Conservation (phyloP, 2,329 filamentous ascomycete genomes). For the Macroventuria anomochaeta region DNA sequence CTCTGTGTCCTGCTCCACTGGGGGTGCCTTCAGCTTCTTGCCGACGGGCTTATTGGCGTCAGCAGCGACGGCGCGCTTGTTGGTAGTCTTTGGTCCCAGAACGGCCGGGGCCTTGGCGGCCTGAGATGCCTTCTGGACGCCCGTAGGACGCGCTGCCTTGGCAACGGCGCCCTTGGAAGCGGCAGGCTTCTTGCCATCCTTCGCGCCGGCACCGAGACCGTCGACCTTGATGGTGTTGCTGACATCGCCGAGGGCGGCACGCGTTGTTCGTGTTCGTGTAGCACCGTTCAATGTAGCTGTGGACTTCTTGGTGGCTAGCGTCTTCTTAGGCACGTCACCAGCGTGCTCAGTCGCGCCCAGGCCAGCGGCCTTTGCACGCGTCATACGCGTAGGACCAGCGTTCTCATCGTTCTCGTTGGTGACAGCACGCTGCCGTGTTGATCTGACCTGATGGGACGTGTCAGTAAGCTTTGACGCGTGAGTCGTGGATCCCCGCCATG, state of each 20-base stretch:
- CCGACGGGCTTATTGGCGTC: slow-evolving; percentile 63
- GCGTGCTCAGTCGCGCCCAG: slow-evolving; percentile 57
- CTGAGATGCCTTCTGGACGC: slow-evolving; percentile 74
- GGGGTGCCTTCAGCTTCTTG: slow-evolving; percentile 71
- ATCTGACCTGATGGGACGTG: slow-evolving; percentile 64
- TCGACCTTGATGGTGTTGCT: slow-evolving; percentile 91
- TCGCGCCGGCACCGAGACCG: slow-evolving; percentile 45
- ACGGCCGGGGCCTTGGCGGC: slow-evolving; percentile 42
- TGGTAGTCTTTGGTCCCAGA: not conserved
- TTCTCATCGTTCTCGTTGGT: slow-evolving; percentile 98
- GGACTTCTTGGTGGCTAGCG: slow-evolving; percentile 53
- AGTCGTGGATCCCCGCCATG: slow-evolving; percentile 13
- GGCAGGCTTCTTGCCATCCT: slow-evolving; percentile 72
- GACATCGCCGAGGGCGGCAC: slow-evolving; percentile 87
- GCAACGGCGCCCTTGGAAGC: slow-evolving; percentile 67
- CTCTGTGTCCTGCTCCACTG: slow-evolving; percentile 51
- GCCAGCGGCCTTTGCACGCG: slow-evolving; percentile 83
- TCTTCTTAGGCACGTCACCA: slow-evolving; percentile 66
- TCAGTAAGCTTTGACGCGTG: slow-evolving; percentile 47
- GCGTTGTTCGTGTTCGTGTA: slow-evolving; percentile 65
- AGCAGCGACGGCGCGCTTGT: slow-evolving; percentile 67
- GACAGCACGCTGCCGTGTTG: slow-evolving; percentile 74
- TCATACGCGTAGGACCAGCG: slow-evolving; percentile 77
- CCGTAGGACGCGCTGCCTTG: slow-evolving; percentile 76
- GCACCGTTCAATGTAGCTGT: slow-evolving; percentile 50